phyloP scores from a whole-genome alignment of 768 basidiomycete species.

The Inosperma sp. region DNA sequence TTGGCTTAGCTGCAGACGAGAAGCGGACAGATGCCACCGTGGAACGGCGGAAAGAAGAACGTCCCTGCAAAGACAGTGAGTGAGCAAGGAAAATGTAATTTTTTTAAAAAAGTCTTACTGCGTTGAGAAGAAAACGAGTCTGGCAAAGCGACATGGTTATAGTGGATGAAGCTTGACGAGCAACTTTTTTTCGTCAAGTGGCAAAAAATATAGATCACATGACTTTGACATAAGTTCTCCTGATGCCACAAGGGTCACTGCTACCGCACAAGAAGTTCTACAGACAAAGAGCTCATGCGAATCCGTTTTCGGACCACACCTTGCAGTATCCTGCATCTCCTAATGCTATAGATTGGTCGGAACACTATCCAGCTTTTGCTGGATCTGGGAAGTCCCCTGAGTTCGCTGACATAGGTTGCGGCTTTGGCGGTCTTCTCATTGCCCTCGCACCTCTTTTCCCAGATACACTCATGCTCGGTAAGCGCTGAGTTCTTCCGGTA shows the following conservation, averaged over 20 bases:
- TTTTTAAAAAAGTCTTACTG: conserved; percentile 28
- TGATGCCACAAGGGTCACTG: conserved; percentile 21
- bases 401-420: conserved; percentile 96
- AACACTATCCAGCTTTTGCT: conserved; percentile 74
- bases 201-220: conserved; percentile 29
- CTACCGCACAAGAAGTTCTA: conserved; percentile 80
- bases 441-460: conserved; percentile 88
- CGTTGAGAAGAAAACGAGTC: conserved; percentile 31
- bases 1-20: conserved; percentile 59
- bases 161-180: conserved; percentile 16
- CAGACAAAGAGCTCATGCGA: conserved; percentile 78
- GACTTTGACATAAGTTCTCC: conserved; percentile 12
- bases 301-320: conserved; percentile 83
- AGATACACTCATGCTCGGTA: conserved; percentile 90
- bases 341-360: conserved; percentile 69
- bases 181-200: conserved; percentile 13
- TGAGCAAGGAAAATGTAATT: conserved; percentile 3
- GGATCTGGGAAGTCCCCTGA: conserved; percentile 65
- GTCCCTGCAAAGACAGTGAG: conserved; percentile 38
- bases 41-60: conserved; percentile 43
- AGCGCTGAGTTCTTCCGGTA: conserved; percentile 19
- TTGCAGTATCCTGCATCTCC: conserved; percentile 85
- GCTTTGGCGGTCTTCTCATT: conserved; percentile 92
- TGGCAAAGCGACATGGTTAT: conserved; percentile 43
- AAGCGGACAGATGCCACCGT: conserved; percentile 49